Evolutionary conservation across 768 basidiomycete genomes (phyloP).

Genomic region (Mycena belliarum): DNA sequence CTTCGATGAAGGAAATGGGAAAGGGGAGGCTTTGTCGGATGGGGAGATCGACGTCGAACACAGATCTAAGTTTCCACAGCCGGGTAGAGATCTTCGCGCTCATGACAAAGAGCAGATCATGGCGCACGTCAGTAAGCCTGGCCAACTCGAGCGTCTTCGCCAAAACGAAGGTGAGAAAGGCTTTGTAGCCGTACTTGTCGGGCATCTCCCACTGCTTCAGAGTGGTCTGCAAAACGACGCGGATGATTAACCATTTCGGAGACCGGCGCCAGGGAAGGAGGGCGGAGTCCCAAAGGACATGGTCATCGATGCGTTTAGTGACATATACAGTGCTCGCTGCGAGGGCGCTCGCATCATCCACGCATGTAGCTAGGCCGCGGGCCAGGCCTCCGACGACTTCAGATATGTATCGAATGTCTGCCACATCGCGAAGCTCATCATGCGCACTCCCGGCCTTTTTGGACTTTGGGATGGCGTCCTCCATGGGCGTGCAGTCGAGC

Average conservation of each 20-base stretch:
- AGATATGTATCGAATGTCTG: constrained; percentile 50
- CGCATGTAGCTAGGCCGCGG: constrained; percentile 28
- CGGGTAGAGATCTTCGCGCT: constrained; percentile 39
- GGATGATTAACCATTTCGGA: constrained; percentile 49
- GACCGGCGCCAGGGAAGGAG: constrained; percentile 50
- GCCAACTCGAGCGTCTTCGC: constrained; percentile 29
- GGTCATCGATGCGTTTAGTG: constrained; percentile 46
- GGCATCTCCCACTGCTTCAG: constrained; percentile 18
- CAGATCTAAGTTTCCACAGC: constrained; percentile 37
- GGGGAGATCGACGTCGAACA: not conserved
- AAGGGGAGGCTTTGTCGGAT: not conserved
- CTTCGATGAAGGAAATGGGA: constrained; percentile 15
- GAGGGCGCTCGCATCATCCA: constrained; percentile 24
- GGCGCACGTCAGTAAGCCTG: not conserved
- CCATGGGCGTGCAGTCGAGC: constrained; percentile 35
- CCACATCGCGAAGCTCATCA: constrained; percentile 39
- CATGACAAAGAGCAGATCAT: constrained; percentile 38
- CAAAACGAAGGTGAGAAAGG: constrained; percentile 46
- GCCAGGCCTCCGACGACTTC: constrained; percentile 50
- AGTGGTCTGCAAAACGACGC: constrained; percentile 46
- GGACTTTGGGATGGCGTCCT: constrained; percentile 36
- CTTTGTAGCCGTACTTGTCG: constrained; percentile 39
- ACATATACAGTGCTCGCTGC: not conserved
- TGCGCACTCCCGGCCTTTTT: constrained; percentile 38
- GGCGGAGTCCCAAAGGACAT: constrained; percentile 43